Conservation (phyloP, 805 yeast genomes). For the Lipomyces oligophaga region DNA sequence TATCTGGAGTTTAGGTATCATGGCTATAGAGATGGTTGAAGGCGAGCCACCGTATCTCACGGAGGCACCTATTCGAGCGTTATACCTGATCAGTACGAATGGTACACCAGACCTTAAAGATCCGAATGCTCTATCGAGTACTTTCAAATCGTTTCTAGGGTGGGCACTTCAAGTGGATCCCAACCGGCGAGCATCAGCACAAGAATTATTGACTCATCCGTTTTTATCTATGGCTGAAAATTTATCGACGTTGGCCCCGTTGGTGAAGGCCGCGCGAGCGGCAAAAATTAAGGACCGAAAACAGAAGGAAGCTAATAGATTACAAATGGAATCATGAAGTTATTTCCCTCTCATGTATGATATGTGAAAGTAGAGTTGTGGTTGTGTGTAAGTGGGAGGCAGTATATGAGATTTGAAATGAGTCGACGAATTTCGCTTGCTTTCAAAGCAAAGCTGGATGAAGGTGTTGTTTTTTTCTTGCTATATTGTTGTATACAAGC, state of each 20-base stretch:
- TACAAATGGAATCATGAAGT: too few species aligned
- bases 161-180: constrained; percentile 81
- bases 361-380: too few species aligned
- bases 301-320: too few species aligned
- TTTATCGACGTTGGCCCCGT: constrained; percentile 31
- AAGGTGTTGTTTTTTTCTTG: too few species aligned
- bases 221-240: constrained; percentile 28
- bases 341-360: too few species aligned
- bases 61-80: constrained; percentile 91
- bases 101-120: constrained; percentile 94
- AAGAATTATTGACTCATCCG: constrained; percentile 52
- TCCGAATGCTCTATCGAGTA: constrained; percentile 70
- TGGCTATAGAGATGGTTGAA: constrained; percentile 98
- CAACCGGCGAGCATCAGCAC: constrained; percentile 74
- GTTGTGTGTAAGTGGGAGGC: too few species aligned
- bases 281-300: constrained; percentile 27
- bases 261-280: constrained; percentile 30
- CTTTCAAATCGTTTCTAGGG: constrained; percentile 64
- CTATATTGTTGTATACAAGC: too few species aligned
- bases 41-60: constrained; percentile 98
- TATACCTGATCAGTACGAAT: constrained; percentile 90
- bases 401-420: too few species aligned
- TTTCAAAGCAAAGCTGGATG: too few species aligned
- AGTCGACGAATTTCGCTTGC: too few species aligned
- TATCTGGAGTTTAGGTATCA: constrained; percentile 96